Evolutionary conservation across 2,329 filamentous ascomycete genomes (phyloP).

Genomic region (Didymella sp.): DNA sequence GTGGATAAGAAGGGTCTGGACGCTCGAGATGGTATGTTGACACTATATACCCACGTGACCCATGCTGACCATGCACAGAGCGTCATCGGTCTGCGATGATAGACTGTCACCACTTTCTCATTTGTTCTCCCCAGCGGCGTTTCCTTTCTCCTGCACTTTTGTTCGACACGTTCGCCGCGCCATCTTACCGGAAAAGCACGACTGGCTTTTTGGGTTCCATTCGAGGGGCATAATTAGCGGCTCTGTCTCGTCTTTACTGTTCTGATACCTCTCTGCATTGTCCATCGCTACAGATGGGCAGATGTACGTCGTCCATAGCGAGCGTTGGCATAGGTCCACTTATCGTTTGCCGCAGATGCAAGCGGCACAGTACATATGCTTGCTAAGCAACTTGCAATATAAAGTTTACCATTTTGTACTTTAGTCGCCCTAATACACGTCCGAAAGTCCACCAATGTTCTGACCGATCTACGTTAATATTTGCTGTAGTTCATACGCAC

Average conservation of each 20-base stretch:
- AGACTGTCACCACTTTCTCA: constrained; percentile 3
- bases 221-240: constrained; percentile 19
- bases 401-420: constrained; percentile 8
- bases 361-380: constrained; percentile 18
- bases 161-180: constrained; percentile 4
- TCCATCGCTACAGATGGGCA: constrained; percentile 18
- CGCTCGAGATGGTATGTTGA: constrained; percentile 79
- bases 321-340: constrained; percentile 18
- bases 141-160: background rate
- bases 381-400: constrained; percentile 15
- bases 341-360: constrained; percentile 10
- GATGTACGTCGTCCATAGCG: constrained; percentile 18
- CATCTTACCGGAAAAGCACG: constrained; percentile 13
- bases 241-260: constrained; percentile 19
- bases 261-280: constrained; percentile 23
- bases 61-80: constrained; percentile 60
- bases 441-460: background rate
- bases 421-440: background rate
- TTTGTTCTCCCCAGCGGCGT: constrained; percentile 8
- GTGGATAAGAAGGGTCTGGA: constrained; percentile 98
- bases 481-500: background rate
- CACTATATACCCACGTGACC: background rate
- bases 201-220: constrained; percentile 15
- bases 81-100: constrained; percentile 80
- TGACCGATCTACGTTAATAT: background rate